Conservation (phyloP, 2,329 filamentous ascomycete species). For the Aspergillus ibericus region DNA sequence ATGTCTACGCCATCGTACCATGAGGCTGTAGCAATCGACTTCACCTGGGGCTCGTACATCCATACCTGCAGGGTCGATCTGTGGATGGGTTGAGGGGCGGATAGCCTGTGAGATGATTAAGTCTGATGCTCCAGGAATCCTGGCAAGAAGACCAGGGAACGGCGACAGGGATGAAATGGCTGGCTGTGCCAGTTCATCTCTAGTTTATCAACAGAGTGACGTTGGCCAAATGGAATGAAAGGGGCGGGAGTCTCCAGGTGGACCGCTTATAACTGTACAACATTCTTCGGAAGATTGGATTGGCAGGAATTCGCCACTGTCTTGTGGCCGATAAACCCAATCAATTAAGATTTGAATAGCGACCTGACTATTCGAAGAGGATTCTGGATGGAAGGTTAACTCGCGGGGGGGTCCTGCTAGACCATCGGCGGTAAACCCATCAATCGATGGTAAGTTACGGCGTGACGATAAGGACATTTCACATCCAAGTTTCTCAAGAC, state of each 20-base stretch:
- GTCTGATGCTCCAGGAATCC: background rate
- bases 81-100: background rate
- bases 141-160: background rate
- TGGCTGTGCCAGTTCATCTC: slow-evolving; percentile 1
- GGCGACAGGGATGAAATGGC: background rate
- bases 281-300: slow-evolving; percentile 1
- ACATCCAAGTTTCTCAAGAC: background rate
- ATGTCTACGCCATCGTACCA: background rate
- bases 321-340: background rate
- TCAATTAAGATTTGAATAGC: background rate
- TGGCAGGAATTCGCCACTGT: slow-evolving; percentile 1
- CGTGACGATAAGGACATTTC: background rate
- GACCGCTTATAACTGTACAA: slow-evolving; percentile 7
- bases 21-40: background rate
- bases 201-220: background rate
- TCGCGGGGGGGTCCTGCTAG: background rate
- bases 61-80: slow-evolving; percentile 4
- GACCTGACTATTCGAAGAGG: background rate
- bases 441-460: background rate
- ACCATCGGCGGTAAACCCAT: background rate
- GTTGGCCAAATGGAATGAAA: slow-evolving; percentile 1
- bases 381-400: background rate
- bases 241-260: slow-evolving; percentile 4
- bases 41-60: background rate
- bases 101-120: background rate